Conservation (phyloP, 148 eudicot genomes). For the Selenicereus undatus region DNA sequence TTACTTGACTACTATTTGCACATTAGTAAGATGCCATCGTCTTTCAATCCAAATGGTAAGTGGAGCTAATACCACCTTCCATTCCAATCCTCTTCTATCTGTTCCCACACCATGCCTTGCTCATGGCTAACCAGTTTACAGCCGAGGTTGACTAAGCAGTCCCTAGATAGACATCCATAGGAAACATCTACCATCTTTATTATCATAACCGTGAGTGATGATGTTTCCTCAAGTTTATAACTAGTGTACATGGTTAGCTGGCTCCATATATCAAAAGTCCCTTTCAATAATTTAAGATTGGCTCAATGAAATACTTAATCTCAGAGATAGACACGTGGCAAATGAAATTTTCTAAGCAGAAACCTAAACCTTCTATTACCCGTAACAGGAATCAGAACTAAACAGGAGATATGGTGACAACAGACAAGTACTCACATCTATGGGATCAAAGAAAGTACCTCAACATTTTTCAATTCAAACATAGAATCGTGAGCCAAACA, state of each 20-base stretch:
- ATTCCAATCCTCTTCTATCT: not conserved
- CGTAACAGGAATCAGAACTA: not conserved
- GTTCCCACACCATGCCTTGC: not conserved
- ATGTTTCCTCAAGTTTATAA: not conserved
- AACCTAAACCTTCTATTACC: not conserved
- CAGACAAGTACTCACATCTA: not conserved
- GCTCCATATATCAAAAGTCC: no score
- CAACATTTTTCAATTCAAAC: constrained; percentile 84
- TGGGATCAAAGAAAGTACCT: constrained; percentile 40
- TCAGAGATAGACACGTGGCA: no score
- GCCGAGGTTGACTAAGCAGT: not conserved
- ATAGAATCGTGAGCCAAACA: constrained; percentile 78
- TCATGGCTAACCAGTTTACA: not conserved
- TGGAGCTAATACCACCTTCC: not conserved
- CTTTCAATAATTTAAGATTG: no score
- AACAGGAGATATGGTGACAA: not conserved
- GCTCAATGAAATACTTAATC: no score
- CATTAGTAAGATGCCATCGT: not conserved
- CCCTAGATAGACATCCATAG: not conserved
- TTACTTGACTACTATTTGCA: no score
- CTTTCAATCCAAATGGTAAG: not conserved
- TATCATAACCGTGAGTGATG: not conserved
- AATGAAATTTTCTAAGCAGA: no score
- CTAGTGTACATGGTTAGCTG: no score
- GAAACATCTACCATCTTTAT: not conserved